phyloP scores from a whole-genome alignment of 495 filamentous ascomycete genomes.

The Penicillium daleae region DNA sequence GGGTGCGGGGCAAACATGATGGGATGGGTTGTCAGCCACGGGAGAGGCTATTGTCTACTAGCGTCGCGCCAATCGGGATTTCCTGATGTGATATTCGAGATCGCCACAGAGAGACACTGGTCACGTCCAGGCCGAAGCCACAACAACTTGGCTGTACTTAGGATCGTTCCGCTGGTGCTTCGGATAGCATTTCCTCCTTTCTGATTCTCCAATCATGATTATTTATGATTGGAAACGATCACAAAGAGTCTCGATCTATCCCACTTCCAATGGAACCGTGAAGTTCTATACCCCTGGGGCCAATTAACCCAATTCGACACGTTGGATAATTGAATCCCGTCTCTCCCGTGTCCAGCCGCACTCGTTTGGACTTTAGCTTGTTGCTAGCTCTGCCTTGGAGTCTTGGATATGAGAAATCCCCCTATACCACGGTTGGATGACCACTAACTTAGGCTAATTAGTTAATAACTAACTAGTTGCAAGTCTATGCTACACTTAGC shows the following conservation, averaged over 20 bases:
- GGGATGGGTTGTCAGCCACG: conserved; percentile 17
- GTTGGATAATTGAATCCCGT: background rate
- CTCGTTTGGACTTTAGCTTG: background rate
- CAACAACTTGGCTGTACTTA: too few species aligned
- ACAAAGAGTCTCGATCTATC: background rate
- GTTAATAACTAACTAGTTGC: background rate
- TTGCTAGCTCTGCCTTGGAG: background rate
- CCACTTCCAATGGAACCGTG: background rate
- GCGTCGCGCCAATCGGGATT: conserved; percentile 26
- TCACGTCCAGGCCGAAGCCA: conserved; percentile 4
- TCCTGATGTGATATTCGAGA: conserved; percentile 19
- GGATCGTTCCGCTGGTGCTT: background rate
- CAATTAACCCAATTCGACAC: background rate
- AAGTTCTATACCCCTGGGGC: background rate
- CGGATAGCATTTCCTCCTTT: background rate
- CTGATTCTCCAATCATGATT: background rate
- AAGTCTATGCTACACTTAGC: background rate
- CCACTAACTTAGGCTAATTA: background rate
- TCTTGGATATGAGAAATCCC: background rate
- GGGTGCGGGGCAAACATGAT: conserved; percentile 13
- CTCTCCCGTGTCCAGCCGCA: background rate
- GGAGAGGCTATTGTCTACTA: conserved; percentile 34
- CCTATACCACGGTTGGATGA: background rate
- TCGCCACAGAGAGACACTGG: conserved; percentile 8
- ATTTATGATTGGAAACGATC: background rate